Conservation (phyloP, 371 early-diverging fungal species). For the Lichtheimia hyalospora region DNA sequence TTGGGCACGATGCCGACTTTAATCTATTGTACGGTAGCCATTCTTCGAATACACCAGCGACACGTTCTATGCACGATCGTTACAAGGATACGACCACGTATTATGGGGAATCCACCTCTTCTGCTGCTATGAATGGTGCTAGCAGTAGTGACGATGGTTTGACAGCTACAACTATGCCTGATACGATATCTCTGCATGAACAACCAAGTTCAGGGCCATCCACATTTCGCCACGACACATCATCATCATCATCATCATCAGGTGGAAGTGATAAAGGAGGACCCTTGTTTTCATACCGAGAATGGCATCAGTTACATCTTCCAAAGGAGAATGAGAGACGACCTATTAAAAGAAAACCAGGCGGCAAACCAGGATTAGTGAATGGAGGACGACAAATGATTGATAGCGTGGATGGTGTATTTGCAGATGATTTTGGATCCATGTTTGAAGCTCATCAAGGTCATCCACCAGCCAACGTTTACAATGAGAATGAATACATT, state of each 20-base stretch:
- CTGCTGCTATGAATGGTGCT: too few relatives aligned
- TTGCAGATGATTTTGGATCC: constrained; percentile 47
- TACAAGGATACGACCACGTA: not conserved
- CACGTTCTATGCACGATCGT: not conserved
- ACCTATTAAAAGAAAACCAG: constrained; percentile 16
- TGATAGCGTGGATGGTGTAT: constrained; percentile 50
- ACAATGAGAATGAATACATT: constrained; percentile 34
- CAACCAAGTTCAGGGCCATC: not conserved
- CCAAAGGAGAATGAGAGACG: constrained; percentile 25
- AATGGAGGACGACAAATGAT: constrained; percentile 30
- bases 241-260: not conserved
- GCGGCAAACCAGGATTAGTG: constrained; percentile 1
- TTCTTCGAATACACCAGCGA: not conserved
- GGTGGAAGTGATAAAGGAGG: not conserved
- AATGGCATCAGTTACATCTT: constrained; percentile 31
- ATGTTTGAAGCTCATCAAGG: constrained; percentile 31
- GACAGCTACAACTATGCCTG: not conserved
- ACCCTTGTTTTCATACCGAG: constrained; percentile 36
- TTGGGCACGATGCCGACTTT: constrained; percentile 13
- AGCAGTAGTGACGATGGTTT: not conserved
- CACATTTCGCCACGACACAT: not conserved
- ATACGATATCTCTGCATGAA: constrained; percentile 4
- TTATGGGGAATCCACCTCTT: too few relatives aligned
- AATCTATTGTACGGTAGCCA: constrained; percentile 4
- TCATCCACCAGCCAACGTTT: constrained; percentile 19